Percentiles rank a stretch among this genome's conserved stretches.
phyloP scores from a whole-genome alignment of 192 early-diverging fungal species.

The Backusella westeae region DNA sequence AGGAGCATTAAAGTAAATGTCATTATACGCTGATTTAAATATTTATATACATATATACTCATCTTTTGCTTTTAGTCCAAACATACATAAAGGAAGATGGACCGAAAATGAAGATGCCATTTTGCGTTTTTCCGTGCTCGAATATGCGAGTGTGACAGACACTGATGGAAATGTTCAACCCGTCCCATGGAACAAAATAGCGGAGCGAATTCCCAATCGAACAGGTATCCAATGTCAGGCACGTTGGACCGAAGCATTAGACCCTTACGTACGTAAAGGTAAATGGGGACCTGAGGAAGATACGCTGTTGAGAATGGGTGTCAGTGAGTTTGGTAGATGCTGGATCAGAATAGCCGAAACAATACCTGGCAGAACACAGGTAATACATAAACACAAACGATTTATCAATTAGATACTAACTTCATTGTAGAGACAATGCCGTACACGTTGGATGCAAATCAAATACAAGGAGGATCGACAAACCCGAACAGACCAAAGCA shows the following conservation, averaged over 20 bases:
- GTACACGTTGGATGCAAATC: slow-evolving; percentile 61
- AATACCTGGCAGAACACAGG: slow-evolving; percentile 56
- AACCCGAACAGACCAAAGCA: background rate
- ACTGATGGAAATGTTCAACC: slow-evolving; percentile 34
- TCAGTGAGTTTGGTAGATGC: slow-evolving; percentile 38
- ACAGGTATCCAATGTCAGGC: slow-evolving; percentile 62
- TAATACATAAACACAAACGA: slow-evolving; percentile 8
- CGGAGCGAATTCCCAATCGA: slow-evolving; percentile 45
- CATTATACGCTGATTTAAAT: background rate
- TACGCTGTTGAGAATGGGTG: slow-evolving; percentile 53
- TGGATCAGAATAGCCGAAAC: slow-evolving; percentile 61
- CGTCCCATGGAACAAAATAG: slow-evolving; percentile 50
- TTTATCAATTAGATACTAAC: background rate
- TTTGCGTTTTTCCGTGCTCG: slow-evolving; percentile 38
- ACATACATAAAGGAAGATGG: slow-evolving; percentile 52
- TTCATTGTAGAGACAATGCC: slow-evolving; percentile 47
- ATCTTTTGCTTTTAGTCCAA: slow-evolving; percentile 27
- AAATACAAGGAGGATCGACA: slow-evolving; percentile 39
- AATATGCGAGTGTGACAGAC: slow-evolving; percentile 40
- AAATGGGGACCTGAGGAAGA: slow-evolving; percentile 54
- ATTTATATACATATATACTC: background rate
- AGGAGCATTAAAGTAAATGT: slow-evolving; percentile 42
- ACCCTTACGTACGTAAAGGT: slow-evolving; percentile 52
- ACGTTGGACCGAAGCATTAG: slow-evolving; percentile 58
- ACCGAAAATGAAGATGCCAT: slow-evolving; percentile 47